These are phyloP conservation scores for Aspergillus ostianus DNA, from an alignment of 495 filamentous ascomycete species.

Conservation along the genomic window DNA sequence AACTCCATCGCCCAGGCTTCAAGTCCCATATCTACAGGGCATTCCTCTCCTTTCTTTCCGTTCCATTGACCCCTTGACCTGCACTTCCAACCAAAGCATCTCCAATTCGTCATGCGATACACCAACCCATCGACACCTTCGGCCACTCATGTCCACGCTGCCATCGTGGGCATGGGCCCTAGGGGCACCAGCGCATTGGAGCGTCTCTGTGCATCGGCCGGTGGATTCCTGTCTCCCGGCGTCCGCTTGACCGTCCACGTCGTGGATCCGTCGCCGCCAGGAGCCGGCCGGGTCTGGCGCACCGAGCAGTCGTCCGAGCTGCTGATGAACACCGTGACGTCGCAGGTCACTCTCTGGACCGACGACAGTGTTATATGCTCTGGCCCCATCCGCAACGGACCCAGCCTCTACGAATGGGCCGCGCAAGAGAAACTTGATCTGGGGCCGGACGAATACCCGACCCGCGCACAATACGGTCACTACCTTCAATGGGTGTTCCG, in stretches of 20 bases:
- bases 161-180: conserved; percentile 16
- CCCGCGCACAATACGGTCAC: conserved; percentile 6
- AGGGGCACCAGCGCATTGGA: conserved; percentile 18
- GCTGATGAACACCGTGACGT: conserved; percentile 24
- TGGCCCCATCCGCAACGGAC: conserved; percentile 5
- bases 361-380: conserved; percentile 6
- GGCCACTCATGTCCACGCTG: conserved; percentile 10
- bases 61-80: too few relatives aligned
- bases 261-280: conserved; percentile 8
- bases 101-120: conserved; percentile 2
- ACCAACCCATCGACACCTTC: conserved; percentile 1
- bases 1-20: too few relatives aligned
- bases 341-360: conserved; percentile 20
- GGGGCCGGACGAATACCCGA: conserved; percentile 9
- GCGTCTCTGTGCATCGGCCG: conserved; percentile 20
- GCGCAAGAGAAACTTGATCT: conserved; percentile 1
- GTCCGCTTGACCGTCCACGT: conserved; percentile 4
- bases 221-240: conserved; percentile 7
- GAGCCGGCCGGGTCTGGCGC: conserved; percentile 20
- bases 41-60: too few relatives aligned
- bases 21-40: too few relatives aligned
- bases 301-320: conserved; percentile 17
- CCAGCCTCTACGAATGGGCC: conserved; percentile 7
- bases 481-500: conserved; percentile 9
- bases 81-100: too few relatives aligned